Conservation (phyloP, 2,329 filamentous ascomycete species). For the Aspergillus sp. region DNA sequence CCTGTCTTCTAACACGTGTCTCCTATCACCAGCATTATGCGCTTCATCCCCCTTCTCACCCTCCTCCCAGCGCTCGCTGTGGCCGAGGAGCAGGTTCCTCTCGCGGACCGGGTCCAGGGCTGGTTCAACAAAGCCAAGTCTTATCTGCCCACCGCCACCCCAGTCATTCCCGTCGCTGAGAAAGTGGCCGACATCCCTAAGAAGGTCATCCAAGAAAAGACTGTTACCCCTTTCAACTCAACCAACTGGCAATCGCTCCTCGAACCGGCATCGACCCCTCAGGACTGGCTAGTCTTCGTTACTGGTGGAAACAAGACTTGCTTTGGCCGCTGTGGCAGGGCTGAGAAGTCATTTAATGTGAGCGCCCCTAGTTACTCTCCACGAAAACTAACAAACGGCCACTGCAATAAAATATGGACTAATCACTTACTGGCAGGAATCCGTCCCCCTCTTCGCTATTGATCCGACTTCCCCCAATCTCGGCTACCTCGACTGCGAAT, state of each 20-base stretch:
- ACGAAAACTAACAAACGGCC: not conserved
- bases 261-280: slow-evolving; percentile 37
- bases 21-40: slow-evolving; percentile 45
- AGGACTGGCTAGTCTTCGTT: slow-evolving; percentile 61
- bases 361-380: slow-evolving; percentile 18
- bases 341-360: slow-evolving; percentile 55
- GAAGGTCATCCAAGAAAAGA: slow-evolving; percentile 43
- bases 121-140: slow-evolving; percentile 55
- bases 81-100: slow-evolving; percentile 59
- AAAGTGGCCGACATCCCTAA: slow-evolving; percentile 48
- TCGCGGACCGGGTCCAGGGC: slow-evolving; percentile 45
- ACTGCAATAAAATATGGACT: slow-evolving; percentile 4
- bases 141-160: slow-evolving; percentile 52
- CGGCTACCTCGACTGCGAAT: slow-evolving; percentile 60
- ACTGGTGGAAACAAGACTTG: slow-evolving; percentile 67
- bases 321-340: slow-evolving; percentile 57
- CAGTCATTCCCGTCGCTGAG: slow-evolving; percentile 32
- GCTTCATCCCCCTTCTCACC: slow-evolving; percentile 52
- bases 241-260: slow-evolving; percentile 59
- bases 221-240: slow-evolving; percentile 54
- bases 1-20: slow-evolving; percentile 18
- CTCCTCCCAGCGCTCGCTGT: slow-evolving; percentile 52
- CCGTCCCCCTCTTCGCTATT: slow-evolving; percentile 54
- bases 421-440: slow-evolving; percentile 43
- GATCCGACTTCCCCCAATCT: slow-evolving; percentile 57